phyloP scores from a whole-genome alignment of 257 asterid genomes.

The Leptodermis oblonga region DNA sequence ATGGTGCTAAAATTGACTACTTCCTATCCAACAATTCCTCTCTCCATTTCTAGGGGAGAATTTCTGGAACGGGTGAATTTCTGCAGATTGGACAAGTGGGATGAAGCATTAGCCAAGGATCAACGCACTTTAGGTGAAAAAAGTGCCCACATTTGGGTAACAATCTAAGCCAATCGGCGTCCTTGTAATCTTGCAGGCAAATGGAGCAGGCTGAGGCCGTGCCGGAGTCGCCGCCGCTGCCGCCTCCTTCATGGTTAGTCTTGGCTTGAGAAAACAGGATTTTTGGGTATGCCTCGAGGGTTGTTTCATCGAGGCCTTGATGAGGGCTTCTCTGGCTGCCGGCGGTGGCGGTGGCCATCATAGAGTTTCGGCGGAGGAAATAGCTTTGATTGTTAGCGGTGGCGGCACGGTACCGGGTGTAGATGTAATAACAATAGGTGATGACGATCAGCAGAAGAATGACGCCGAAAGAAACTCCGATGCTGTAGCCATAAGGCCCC shows the following conservation, averaged over 20 bases:
- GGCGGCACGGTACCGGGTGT: not conserved
- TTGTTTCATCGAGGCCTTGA: conserved; percentile 34
- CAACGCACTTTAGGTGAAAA: conserved; percentile 57
- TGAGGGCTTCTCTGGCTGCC: too few species aligned
- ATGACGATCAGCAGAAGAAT: not conserved
- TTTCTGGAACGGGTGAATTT: conserved; percentile 33
- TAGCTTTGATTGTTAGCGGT: not conserved
- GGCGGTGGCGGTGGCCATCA: not conserved
- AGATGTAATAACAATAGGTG: conserved; percentile 10
- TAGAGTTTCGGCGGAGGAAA: not conserved
- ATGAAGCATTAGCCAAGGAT: conserved; percentile 50
- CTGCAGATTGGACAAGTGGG: conserved; percentile 63
- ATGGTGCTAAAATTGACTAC: too few species aligned
- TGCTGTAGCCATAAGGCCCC: conserved; percentile 2
- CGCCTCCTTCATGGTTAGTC: conserved; percentile 10
- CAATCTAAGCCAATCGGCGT: conserved; percentile 42
- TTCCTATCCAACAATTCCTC: too few species aligned
- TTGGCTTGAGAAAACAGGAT: conserved; percentile 33
- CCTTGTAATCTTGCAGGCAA: conserved; percentile 55
- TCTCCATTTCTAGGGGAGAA: conserved; percentile 5
- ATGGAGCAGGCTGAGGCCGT: conserved; percentile 43
- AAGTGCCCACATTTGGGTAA: conserved; percentile 56
- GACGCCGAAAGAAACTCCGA: conserved; percentile 4
- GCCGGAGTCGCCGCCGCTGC: conserved; percentile 12
- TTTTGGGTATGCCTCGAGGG: conserved; percentile 38